phyloP scores from a whole-genome alignment of 768 basidiomycete species.

The Rhizopogon salebrosus region DNA sequence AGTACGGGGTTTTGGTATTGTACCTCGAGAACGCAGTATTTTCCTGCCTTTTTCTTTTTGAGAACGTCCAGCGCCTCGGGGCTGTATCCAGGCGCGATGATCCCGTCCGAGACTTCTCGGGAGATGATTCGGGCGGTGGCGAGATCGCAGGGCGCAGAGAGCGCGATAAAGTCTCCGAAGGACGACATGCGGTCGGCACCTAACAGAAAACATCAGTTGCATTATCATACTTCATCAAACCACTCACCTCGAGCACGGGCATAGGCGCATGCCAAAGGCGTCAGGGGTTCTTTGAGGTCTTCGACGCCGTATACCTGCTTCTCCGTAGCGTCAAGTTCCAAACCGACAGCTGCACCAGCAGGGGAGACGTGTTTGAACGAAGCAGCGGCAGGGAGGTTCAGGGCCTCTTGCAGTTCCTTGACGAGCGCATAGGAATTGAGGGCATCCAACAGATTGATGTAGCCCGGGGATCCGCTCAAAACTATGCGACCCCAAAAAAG shows the following conservation, averaged over 20 bases:
- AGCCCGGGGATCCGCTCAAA: conserved; percentile 91
- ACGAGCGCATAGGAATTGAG: conserved; percentile 97
- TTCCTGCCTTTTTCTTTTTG: conserved; percentile 94
- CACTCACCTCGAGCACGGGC: conserved; percentile 85
- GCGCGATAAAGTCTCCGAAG: conserved; percentile 97
- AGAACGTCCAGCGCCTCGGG: conserved; percentile 85
- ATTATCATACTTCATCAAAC: not conserved
- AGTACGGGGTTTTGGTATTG: too few species aligned
- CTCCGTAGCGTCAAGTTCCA: conserved; percentile 76
- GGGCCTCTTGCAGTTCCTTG: conserved; percentile 84
- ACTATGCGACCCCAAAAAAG: conserved; percentile 39
- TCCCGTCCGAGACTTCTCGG: conserved; percentile 97
- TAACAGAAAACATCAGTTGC: conserved; percentile 22
- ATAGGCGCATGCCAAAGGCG: conserved; percentile 87
- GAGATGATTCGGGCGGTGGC: conserved; percentile 91
- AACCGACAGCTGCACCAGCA: conserved; percentile 91
- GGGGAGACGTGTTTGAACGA: conserved; percentile 99
- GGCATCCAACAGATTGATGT: conserved; percentile 97
- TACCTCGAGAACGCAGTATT: conserved; percentile 96
- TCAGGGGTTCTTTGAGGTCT: conserved; percentile 86
- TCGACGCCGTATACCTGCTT: conserved; percentile 96
- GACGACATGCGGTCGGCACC: conserved; percentile 99
- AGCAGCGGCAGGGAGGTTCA: conserved; percentile 89
- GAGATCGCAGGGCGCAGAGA: conserved; percentile 88
- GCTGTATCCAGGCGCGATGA: conserved; percentile 93